Percentiles rank a stretch among this genome's conserved stretches.
These are phyloP conservation scores for Prunus padus DNA, from an alignment of 306 rosid species.

Conservation along the genomic window DNA sequence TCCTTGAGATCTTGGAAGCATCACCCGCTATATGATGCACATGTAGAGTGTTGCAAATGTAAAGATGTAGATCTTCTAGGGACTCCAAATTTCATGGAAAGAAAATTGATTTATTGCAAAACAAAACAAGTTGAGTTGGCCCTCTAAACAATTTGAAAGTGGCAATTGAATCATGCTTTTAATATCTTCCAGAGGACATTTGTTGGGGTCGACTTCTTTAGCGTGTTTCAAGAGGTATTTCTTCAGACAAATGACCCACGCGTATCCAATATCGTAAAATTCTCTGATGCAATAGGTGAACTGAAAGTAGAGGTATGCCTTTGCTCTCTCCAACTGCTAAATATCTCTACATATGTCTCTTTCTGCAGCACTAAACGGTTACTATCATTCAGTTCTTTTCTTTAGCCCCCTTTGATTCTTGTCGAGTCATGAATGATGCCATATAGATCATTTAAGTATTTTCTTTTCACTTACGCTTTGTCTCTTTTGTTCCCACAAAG, in stretches of 20 bases:
- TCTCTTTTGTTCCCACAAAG: slow-evolving; percentile 33
- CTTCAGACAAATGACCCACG: slow-evolving; percentile 84
- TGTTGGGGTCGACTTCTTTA: slow-evolving; percentile 89
- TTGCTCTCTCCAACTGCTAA: not conserved
- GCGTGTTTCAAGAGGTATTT: slow-evolving; percentile 85
- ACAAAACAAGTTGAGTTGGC: not conserved
- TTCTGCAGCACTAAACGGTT: not conserved
- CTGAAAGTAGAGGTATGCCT: slow-evolving; percentile 91
- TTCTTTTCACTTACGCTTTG: not conserved
- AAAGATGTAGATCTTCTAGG: not conserved
- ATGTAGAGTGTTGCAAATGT: not conserved
- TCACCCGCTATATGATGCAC: not conserved
- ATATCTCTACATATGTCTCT: not conserved
- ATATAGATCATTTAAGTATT: not conserved
- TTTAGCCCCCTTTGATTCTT: not conserved
- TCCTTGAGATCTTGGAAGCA: not conserved
- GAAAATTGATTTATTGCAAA: not conserved
- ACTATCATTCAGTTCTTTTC: not conserved
- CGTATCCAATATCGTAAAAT: slow-evolving; percentile 71
- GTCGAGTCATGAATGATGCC: not conserved
- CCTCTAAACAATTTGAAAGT: not conserved
- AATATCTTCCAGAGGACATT: slow-evolving; percentile 72
- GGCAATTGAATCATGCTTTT: not conserved
- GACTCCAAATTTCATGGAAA: not conserved
- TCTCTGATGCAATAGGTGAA: slow-evolving; percentile 93